Base-by-base conservation (phyloP, 257 asterid genomes). In the Linaria vulgaris region DNA sequence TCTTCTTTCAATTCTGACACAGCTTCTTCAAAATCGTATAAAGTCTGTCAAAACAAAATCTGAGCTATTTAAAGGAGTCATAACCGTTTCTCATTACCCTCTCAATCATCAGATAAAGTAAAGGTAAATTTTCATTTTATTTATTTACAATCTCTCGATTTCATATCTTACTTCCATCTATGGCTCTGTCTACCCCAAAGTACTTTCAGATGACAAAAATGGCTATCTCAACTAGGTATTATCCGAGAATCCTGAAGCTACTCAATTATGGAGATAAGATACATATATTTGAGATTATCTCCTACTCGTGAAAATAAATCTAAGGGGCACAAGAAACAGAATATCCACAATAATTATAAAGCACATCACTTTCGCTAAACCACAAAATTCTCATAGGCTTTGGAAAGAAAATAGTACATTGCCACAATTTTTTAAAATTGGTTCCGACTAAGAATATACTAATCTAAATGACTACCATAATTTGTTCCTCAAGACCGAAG, bases 1-100 rank as follows among this genome's bases (percentile, higher is more conserved):
- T 76, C 82, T 61, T 74, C 84, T 61, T 57, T 80, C 68, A 81
- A 64, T 15, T 60, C 63, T 3, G 31, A 48, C 68, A 77, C 49
- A 67, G 89, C 79, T 30, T 78, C 88, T 74, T 78, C 81, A 63
- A 76, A 76, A 65, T 84, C 96, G 72, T 76, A 79, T 72, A 88
- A 73, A 22, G 98, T 88, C 96, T 91, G 69, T 65, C 66, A 38
- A 73, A 19, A 45, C 68, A 67, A 71, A 61, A 69, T 1, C 13
- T 24, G 6, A 47, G 23, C 53, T 5, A 62, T 6, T 25, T 34
- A 3, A 34, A 34, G 9, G 9, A 34, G 5, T 34, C 41, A 34
- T 7, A 34, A 4, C 41, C 41, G 41, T 4, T 34, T 3, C 37
- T 30, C 6, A 34, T 34, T 34, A 34, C 11, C 9, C 9, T 7